Conservation (phyloP, 257 asterid species). For the Prunella vulgaris region DNA sequence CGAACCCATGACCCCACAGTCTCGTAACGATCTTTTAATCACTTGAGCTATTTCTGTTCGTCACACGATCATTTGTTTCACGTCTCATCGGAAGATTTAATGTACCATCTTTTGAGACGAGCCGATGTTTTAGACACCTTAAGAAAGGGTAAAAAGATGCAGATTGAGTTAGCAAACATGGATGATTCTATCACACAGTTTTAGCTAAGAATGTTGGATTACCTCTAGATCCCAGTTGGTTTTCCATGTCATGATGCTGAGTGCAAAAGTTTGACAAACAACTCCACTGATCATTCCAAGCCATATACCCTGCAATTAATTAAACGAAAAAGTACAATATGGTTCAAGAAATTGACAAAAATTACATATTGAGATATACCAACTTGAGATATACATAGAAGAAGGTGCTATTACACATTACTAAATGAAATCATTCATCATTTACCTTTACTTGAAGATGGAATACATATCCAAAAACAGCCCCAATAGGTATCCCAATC, state of each 20-base stretch:
- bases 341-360: too few relatives aligned
- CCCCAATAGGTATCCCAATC: constrained; percentile 45
- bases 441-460: constrained; percentile 34
- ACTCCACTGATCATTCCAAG: constrained; percentile 36
- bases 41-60: too few relatives aligned
- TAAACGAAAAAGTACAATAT: too few relatives aligned
- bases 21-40: too few relatives aligned
- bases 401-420: not conserved
- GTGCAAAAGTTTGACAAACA: constrained; percentile 35
- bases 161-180: not conserved
- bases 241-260: constrained; percentile 40
- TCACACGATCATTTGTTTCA: not conserved
- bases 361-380: too few relatives aligned
- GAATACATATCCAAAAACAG: constrained; percentile 33
- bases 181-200: not conserved
- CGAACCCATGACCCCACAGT: too few relatives aligned
- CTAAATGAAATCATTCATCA: not conserved
- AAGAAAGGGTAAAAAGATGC: not conserved
- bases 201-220: not conserved
- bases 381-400: not conserved
- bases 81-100: constrained; percentile 29
- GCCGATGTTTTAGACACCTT: constrained; percentile 19
- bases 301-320: not conserved
- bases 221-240: constrained; percentile 38
- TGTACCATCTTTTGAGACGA: constrained; percentile 31